Evolutionary conservation across 768 basidiomycete genomes (phyloP).

Genomic region (Lactifluus echinatus): DNA sequence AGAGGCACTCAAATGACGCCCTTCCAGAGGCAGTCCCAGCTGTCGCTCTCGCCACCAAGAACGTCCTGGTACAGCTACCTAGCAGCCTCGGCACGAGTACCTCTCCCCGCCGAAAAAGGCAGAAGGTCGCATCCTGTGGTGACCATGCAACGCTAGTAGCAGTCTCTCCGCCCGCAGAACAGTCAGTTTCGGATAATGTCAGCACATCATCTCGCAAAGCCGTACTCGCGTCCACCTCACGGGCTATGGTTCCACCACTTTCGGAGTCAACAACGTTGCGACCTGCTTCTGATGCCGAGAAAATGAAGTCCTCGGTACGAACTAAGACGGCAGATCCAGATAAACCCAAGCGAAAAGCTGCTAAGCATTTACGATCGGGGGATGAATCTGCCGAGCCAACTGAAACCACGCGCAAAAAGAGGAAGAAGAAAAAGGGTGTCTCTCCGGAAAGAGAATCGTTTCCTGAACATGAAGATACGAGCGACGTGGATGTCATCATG

Average conservation of each 20-base stretch:
- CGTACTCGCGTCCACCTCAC: not conserved
- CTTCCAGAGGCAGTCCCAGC: not conserved
- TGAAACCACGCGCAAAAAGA: not conserved
- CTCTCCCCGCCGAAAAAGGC: constrained; percentile 7
- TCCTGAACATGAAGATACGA: not conserved
- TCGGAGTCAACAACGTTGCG: not conserved
- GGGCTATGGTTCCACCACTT: not conserved
- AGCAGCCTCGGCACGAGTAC: not conserved
- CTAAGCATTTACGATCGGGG: not conserved
- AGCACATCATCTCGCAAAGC: not conserved
- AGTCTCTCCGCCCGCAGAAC: not conserved
- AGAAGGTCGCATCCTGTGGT: constrained; percentile 2
- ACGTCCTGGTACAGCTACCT: not conserved
- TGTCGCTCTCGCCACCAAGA: not conserved
- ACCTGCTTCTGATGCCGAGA: not conserved
- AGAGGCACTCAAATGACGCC: not conserved
- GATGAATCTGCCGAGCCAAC: not conserved
- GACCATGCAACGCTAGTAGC: not conserved
- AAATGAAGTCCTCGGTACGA: not conserved
- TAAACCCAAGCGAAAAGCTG: not conserved
- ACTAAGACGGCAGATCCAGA: not conserved
- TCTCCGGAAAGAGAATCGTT: not conserved
- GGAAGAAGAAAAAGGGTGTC: not conserved
- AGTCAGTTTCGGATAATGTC: not conserved
- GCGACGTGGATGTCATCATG: not conserved